Evolutionary conservation across 352 stramenopile species (phyloP).

Genomic region (Phytopythium mirpurense): DNA sequence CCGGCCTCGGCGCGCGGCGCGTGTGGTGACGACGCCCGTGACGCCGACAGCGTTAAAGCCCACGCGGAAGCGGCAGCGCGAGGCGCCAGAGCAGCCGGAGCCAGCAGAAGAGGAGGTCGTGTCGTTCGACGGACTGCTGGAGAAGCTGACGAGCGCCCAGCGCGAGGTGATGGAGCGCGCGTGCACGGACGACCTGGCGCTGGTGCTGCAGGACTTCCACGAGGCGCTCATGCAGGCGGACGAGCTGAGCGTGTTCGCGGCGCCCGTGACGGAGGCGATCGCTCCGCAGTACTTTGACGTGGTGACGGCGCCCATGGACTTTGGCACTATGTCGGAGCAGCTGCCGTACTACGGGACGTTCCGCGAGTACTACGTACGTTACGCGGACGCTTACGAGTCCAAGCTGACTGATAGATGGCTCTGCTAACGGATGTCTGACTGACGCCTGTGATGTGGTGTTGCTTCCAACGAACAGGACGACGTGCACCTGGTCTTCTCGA

Average conservation of each 20-base stretch:
- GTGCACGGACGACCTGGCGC: slow-evolving; percentile 48
- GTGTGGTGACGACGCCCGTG: slow-evolving; percentile 15
- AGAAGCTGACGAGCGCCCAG: slow-evolving; percentile 42
- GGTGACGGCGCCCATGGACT: slow-evolving; percentile 91
- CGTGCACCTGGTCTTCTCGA: slow-evolving; percentile 69
- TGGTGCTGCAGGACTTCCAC: slow-evolving; percentile 66
- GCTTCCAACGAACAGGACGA: slow-evolving; percentile 36
- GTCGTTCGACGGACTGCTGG: slow-evolving; percentile 38
- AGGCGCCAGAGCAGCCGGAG: slow-evolving; percentile 16
- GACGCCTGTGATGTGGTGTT: slow-evolving; percentile 1
- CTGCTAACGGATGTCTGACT: no score
- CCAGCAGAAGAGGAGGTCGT: no score
- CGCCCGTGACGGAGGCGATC: slow-evolving; percentile 86
- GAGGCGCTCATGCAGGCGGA: slow-evolving; percentile 73
- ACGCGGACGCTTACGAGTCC: no score
- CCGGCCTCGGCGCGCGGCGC: slow-evolving; percentile 19
- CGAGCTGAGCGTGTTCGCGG: slow-evolving; percentile 77
- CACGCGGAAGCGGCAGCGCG: slow-evolving; percentile 38
- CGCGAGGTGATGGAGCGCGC: slow-evolving; percentile 48
- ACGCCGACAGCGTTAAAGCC: not conserved
- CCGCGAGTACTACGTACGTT: slow-evolving; percentile 76
- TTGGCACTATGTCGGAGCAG: slow-evolving; percentile 89
- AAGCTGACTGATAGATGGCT: no score
- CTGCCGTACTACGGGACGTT: slow-evolving; percentile 70
- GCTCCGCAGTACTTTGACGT: slow-evolving; percentile 91